Conservation (phyloP, 805 yeast species). For the Martiniozyma abietophila region DNA sequence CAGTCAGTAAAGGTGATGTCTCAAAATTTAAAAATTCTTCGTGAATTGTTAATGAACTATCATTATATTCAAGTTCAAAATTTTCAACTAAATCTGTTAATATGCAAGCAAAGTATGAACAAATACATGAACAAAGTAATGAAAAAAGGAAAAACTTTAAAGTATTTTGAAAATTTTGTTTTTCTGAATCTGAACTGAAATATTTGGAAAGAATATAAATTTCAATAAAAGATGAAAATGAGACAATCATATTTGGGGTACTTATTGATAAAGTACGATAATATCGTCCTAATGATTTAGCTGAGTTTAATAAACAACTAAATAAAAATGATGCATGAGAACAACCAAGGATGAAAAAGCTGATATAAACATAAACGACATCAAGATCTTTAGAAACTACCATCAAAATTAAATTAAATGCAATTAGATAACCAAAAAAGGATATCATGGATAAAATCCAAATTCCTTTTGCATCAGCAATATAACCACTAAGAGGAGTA, state of each 20-base stretch:
- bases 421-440: conserved; percentile 51
- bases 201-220: conserved; percentile 17
- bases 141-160: conserved; percentile 17
- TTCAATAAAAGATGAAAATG: conserved; percentile 25
- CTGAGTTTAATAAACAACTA: conserved; percentile 66
- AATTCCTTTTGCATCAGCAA: conserved; percentile 78
- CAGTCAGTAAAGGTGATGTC: conserved; percentile 26
- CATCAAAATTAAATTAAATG: conserved; percentile 44
- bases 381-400: conserved; percentile 25
- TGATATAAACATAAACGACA: conserved; percentile 32
- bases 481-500: conserved; percentile 70
- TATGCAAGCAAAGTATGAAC: conserved; percentile 23
- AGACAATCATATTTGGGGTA: conserved; percentile 49
- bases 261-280: conserved; percentile 74
- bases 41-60: conserved; percentile 9
- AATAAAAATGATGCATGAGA: conserved; percentile 65
- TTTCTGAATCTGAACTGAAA: conserved; percentile 12
- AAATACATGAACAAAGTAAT: conserved; percentile 12
- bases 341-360: conserved; percentile 55
- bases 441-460: conserved; percentile 58
- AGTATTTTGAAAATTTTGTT: conserved; percentile 15
- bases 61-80: conserved; percentile 20
- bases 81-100: conserved; percentile 21
- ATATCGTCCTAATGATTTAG: conserved; percentile 59
- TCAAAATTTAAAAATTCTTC: conserved; percentile 24